Percentiles rank a stretch among this genome's conserved stretches.
phyloP scores from a whole-genome alignment of 441 rosid genomes.

The Syzygium syzygioides region DNA sequence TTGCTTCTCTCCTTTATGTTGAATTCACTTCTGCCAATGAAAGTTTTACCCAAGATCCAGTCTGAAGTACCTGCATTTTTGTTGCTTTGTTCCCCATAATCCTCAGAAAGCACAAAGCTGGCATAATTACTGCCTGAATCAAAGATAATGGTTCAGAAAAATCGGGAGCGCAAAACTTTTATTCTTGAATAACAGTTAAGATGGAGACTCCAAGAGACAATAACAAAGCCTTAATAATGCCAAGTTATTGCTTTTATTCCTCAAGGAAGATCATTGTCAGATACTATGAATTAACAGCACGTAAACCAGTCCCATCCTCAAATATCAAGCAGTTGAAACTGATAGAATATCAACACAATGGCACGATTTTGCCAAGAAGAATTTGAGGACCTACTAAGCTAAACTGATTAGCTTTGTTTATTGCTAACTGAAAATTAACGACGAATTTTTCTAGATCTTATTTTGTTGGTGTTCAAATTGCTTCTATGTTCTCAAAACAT shows the following conservation, averaged over 20 bases:
- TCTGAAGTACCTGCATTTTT: slow-evolving; percentile 41
- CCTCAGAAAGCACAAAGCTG: slow-evolving; percentile 65
- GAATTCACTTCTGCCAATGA: background rate
- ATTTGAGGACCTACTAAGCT: background rate
- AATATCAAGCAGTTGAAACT: background rate
- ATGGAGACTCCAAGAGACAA: background rate
- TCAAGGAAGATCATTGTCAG: background rate
- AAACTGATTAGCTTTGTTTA: background rate
- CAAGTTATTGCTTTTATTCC: background rate
- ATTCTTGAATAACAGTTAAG: background rate
- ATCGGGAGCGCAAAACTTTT: background rate
- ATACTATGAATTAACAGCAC: background rate
- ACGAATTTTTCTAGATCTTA: background rate
- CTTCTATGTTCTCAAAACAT: background rate
- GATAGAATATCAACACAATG: background rate
- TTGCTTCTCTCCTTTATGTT: background rate
- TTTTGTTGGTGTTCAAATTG: background rate
- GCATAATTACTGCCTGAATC: slow-evolving; percentile 67
- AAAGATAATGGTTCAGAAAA: background rate
- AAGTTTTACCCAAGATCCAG: background rate
- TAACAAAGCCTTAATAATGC: background rate
- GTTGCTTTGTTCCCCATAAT: slow-evolving; percentile 64
- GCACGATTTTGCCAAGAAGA: background rate
- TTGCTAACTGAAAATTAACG: background rate
- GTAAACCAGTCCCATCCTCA: background rate